A percentile compares a stretch with the other conserved stretches of the same genome.
phyloP scores from a whole-genome alignment of 345 rosid genomes.

The Ceriops decandra region DNA sequence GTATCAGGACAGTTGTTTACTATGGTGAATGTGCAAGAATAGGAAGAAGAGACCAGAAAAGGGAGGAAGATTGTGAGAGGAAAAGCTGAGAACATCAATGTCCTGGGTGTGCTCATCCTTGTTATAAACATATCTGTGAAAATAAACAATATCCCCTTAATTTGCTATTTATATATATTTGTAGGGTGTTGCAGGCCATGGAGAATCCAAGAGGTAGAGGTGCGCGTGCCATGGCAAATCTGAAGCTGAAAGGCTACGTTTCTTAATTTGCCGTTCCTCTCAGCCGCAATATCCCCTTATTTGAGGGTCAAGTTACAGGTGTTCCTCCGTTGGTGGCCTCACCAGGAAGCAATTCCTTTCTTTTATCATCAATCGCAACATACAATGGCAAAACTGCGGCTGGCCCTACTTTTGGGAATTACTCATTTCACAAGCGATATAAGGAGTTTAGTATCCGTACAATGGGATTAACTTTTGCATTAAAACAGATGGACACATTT shows the following conservation, averaged over 20 bases:
- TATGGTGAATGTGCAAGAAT: slow-evolving; percentile 52
- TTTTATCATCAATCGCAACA: slow-evolving; percentile 21
- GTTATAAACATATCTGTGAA: neutral
- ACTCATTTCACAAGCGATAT: too few species aligned
- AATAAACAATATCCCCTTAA: too few species aligned
- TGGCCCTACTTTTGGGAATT: too few species aligned
- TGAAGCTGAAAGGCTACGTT: slow-evolving; percentile 38
- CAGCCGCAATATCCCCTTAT: slow-evolving; percentile 38
- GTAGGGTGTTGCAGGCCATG: neutral
- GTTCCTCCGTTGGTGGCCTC: slow-evolving; percentile 22
- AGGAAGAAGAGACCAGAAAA: slow-evolving; percentile 33
- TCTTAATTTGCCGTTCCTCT: slow-evolving; percentile 35
- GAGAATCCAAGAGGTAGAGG: slow-evolving; percentile 23
- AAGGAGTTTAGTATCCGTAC: too few species aligned
- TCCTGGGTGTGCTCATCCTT: neutral
- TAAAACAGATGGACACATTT: too few species aligned
- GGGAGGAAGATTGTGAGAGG: slow-evolving; percentile 28
- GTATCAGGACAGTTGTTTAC: slow-evolving; percentile 70
- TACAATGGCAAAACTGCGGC: neutral
- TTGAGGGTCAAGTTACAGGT: neutral
- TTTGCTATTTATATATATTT: too few species aligned
- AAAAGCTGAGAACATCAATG: neutral
- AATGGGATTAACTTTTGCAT: too few species aligned
- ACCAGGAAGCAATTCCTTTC: slow-evolving; percentile 66
- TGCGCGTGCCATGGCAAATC: slow-evolving; percentile 13